Percentiles rank a stretch among this genome's conserved stretches.
These are phyloP conservation scores for Polygonum aviculare DNA, from an alignment of 148 eudicot species.

Conservation along the genomic window DNA sequence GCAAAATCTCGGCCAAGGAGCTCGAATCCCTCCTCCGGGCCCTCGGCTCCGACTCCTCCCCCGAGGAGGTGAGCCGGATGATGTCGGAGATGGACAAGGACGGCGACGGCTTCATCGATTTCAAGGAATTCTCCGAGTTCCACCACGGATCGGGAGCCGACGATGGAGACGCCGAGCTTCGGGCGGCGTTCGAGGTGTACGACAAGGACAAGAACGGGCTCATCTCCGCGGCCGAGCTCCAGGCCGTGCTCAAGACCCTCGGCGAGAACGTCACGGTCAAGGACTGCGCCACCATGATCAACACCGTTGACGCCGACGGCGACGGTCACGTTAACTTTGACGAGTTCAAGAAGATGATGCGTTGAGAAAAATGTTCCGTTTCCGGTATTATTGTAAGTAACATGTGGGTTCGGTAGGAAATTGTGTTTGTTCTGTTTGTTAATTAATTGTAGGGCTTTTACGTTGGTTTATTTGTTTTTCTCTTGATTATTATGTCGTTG, in stretches of 20 bases:
- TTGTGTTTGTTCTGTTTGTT: not conserved
- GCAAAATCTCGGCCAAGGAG: constrained; percentile 48
- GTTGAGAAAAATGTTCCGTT: not conserved
- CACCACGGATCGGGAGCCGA: constrained; percentile 26
- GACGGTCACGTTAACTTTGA: constrained; percentile 69
- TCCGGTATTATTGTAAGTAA: not conserved
- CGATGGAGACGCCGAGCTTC: constrained; percentile 33
- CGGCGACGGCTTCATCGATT: constrained; percentile 73
- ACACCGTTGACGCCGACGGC: constrained; percentile 54
- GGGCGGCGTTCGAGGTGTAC: constrained; percentile 60
- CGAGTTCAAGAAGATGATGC: constrained; percentile 91
- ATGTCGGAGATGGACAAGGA: constrained; percentile 74
- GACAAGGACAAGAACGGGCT: constrained; percentile 59
- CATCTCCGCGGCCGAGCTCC: constrained; percentile 61
- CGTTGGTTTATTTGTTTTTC: not conserved
- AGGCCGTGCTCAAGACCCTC: constrained; percentile 41
- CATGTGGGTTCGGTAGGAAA: not conserved
- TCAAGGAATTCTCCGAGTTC: constrained; percentile 55
- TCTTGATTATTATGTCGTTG: too few species aligned
- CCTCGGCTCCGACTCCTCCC: constrained; percentile 45
- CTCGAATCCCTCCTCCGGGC: constrained; percentile 33
- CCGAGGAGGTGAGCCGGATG: constrained; percentile 40
- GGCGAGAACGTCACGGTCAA: constrained; percentile 48
- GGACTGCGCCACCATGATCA: constrained; percentile 55
- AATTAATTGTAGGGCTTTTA: not conserved